Percentiles rank a stretch among this genome's conserved stretches.
These are phyloP conservation scores for Tricholoma flavovirens DNA, from an alignment of 768 basidiomycete species.

Conservation along the genomic window DNA sequence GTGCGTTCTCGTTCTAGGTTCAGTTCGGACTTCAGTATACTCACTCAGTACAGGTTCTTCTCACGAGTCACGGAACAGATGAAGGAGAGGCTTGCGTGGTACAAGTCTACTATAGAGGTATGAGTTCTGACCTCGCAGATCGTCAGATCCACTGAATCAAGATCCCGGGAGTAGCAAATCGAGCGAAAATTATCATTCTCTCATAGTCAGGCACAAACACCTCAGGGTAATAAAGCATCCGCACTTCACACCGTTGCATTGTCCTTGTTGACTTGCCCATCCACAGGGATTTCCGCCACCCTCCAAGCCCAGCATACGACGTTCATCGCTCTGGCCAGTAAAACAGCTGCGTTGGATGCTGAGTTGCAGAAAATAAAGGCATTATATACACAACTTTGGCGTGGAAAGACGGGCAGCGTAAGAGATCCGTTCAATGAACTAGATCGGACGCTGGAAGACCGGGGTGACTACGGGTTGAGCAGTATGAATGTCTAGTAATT, in stretches of 20 bases:
- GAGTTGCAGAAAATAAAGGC: constrained; percentile 74
- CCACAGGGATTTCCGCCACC: constrained; percentile 62
- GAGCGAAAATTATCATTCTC: constrained; percentile 75
- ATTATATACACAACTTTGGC: constrained; percentile 74
- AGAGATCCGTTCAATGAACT: constrained; percentile 71
- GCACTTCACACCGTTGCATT: constrained; percentile 3
- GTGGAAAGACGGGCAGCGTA: constrained; percentile 73
- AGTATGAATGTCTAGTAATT: constrained; percentile 35
- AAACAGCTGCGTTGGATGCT: constrained; percentile 66
- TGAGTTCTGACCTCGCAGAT: background rate
- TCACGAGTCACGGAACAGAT: constrained; percentile 66
- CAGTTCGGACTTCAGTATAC: background rate
- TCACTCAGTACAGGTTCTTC: constrained; percentile 51
- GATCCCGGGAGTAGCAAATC: constrained; percentile 52
- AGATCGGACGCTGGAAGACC: constrained; percentile 27
- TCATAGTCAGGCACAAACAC: constrained; percentile 61
- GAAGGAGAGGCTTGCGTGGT: constrained; percentile 68
- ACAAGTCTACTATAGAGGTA: constrained; percentile 77
- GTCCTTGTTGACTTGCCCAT: constrained; percentile 5
- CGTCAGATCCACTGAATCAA: background rate
- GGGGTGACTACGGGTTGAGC: constrained; percentile 36
- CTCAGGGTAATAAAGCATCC: constrained; percentile 50
- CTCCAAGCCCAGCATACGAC: constrained; percentile 76
- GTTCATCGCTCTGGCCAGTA: constrained; percentile 71
- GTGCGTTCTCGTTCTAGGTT: constrained; percentile 34